Base-by-base conservation (phyloP, 2,329 filamentous ascomycete species). In the Davidsoniella virescens region DNA sequence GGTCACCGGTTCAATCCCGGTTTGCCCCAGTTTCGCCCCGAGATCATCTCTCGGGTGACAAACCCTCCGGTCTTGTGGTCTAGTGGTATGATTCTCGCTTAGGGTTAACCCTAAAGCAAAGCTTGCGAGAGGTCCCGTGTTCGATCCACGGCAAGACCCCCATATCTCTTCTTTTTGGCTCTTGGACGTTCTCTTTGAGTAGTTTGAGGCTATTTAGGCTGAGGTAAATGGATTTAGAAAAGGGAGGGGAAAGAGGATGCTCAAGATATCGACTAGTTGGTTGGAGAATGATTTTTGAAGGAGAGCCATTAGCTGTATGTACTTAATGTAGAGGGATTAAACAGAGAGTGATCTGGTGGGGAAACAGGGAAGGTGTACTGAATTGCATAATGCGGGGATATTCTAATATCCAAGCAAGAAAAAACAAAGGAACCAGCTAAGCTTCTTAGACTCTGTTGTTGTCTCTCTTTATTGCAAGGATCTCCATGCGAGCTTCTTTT, bases 21-120 rank as follows among this genome's bases (percentile, higher is more conserved):
- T 53, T 53, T 53, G 47, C 47, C 51, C 51, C 51, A 50, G 20
- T 45, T 14, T 38, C 47, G 33, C 39, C 39, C 44, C 26, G 46
- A 47, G 67, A 65, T 67, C 66, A 67, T 66, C 64, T 66, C 64
- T 76, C 72, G 73, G 76, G 73, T 77, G 76, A 75, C 72, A 75
- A 75, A 79, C 78, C 74, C 78, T 79, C 78, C 75, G 67, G 66
- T 67, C 65, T 67, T 66, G 64, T 76, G 72, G 73, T 76, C 73
- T 77, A 76, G 75, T 72, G 76, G 75, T 78, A 79, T 78, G 74
- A 78, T 79, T 78, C 75, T 76, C 73, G 75, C 76, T 78, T 78
- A 79, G 76, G 75, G 75, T 62, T 50, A 55, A 65, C 63, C 64
- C 64, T 61, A 56, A 45, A 62, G 47, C 47, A 51, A 23, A 25